A percentile compares a stretch with the other conserved stretches of the same genome.
Evolutionary conservation across 805 yeast species (phyloP).

Genomic region (Deakozyma indianensis): DNA sequence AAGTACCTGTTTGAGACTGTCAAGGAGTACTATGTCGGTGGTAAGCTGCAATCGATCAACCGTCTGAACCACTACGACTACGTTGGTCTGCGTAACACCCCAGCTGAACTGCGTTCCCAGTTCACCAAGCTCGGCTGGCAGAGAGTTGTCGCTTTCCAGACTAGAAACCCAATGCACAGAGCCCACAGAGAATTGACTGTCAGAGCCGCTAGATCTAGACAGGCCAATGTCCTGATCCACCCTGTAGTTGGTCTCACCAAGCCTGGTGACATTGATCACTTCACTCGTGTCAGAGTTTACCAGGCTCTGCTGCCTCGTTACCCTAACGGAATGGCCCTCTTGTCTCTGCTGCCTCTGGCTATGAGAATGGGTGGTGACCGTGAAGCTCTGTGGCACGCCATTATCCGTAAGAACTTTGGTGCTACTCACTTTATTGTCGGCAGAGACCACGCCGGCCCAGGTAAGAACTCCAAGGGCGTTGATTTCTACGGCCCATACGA

Average conservation of each 20-base stretch:
- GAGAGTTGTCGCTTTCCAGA: slow-evolving; percentile 89
- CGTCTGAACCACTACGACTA: slow-evolving; percentile 86
- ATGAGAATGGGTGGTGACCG: slow-evolving; percentile 99
- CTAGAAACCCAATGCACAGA: slow-evolving; percentile 97
- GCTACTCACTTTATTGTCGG: slow-evolving; percentile 96
- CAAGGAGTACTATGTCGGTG: slow-evolving; percentile 81
- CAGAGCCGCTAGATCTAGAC: slow-evolving; percentile 87
- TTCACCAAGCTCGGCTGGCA: slow-evolving; percentile 73
- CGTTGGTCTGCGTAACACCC: slow-evolving; percentile 75
- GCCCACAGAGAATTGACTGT: slow-evolving; percentile 95
- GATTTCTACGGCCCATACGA: slow-evolving; percentile 96
- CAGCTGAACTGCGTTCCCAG: slow-evolving; percentile 78
- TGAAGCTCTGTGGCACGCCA: slow-evolving; percentile 97
- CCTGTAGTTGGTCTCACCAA: slow-evolving; percentile 96
- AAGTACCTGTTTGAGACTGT: slow-evolving; percentile 56
- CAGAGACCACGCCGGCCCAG: slow-evolving; percentile 98
- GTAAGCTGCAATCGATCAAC: slow-evolving; percentile 67
- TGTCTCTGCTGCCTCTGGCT: slow-evolving; percentile 81
- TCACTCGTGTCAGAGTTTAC: slow-evolving; percentile 91
- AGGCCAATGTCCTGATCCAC: slow-evolving; percentile 79
- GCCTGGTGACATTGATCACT: slow-evolving; percentile 97
- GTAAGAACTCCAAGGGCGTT: slow-evolving; percentile 71
- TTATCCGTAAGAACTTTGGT: slow-evolving; percentile 91
- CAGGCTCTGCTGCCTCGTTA: slow-evolving; percentile 83
- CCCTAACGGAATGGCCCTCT: slow-evolving; percentile 86